These are phyloP conservation scores for Fusarium pseudonygamai DNA, from an alignment of 2,329 filamentous ascomycete species.

Conservation along the genomic window DNA sequence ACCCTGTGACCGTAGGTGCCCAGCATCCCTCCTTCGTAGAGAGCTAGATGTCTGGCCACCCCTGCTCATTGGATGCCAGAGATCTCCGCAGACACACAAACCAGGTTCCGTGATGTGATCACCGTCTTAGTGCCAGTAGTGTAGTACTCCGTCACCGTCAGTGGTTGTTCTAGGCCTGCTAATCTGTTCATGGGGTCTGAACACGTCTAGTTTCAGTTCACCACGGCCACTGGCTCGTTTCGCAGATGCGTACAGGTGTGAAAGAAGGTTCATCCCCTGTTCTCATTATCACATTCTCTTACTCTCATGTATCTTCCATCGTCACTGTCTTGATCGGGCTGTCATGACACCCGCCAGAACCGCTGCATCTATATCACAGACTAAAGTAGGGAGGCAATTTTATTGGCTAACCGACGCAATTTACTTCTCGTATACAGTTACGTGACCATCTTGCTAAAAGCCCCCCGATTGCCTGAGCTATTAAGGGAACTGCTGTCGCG, in stretches of 20 bases:
- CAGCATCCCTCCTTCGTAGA: neutral
- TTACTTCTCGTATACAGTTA: neutral
- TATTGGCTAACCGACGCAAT: neutral
- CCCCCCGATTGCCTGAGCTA: rapidly evolving
- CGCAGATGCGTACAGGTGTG: neutral
- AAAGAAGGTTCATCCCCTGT: neutral
- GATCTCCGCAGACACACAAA: neutral
- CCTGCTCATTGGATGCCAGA: neutral
- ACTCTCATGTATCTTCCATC: neutral
- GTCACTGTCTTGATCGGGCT: too few relatives aligned
- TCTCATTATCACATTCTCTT: neutral
- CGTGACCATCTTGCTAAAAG: neutral
- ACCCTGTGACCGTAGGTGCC: too few relatives aligned
- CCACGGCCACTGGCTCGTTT: neutral
- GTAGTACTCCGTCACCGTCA: neutral
- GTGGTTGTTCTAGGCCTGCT: neutral
- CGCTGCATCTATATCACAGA: too few relatives aligned
- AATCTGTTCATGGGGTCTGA: neutral
- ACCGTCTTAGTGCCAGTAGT: neutral
- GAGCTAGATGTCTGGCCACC: neutral
- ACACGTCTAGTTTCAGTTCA: neutral
- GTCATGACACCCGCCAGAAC: too few relatives aligned
- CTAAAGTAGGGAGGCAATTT: neutral
- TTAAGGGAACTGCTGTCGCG: neutral
- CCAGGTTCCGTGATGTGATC: neutral